Evolutionary conservation across 1,284 basidiomycete genomes (phyloP), one percentile per base, ranked within the genome.

Genomic region (Amylostereum areolatum): DNA sequence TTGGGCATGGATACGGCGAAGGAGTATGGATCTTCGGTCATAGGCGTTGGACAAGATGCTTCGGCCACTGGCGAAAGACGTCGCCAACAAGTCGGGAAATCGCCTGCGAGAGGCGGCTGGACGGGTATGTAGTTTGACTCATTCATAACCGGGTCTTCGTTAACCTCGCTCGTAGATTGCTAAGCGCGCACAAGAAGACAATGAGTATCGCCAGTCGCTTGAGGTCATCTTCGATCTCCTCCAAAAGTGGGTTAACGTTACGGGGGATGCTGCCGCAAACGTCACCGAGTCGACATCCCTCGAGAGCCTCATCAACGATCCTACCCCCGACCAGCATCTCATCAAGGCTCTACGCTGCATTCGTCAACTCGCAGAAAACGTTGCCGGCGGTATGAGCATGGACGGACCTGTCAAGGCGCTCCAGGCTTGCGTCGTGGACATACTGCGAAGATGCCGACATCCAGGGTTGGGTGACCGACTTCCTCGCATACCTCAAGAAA

Each of bases 1-100:
- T 74, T 75, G 54, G 71, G 78, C 1, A 82, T 86, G 78, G 85
- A 85, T 34, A 73, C 72, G 0, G 68, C 77, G 11, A 85, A 83
- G 59, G 71, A 67, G 5, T 69, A 66, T 0, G 85, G 85, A 6
- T 76, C 74, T 0, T 67, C 68, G 33, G 72, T 69, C 5, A 85
- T 86, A 31, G 81, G 78, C 8, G 69, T 67, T 0, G 69, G 70
- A 2, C 80, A 81, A 54, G 60, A 64, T 1, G 71, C 70, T 4
- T 63, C 66, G 3, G 63, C 57, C 1, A 67, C 69, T n/a, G 3
- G 62, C 70, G 0, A 60, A 80, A 52, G 75, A 80, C 3, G 62
- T 69, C 18, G 60, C 69, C 0, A 66, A 74, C 5, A 68, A 68
- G 39, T 72, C 75, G 0, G 65, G 58, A 7, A 52, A 58, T 1